Evolutionary conservation across 768 basidiomycete genomes (phyloP), one percentile per base, ranked within the genome.

Genomic region (Cubamyces sp.): DNA sequence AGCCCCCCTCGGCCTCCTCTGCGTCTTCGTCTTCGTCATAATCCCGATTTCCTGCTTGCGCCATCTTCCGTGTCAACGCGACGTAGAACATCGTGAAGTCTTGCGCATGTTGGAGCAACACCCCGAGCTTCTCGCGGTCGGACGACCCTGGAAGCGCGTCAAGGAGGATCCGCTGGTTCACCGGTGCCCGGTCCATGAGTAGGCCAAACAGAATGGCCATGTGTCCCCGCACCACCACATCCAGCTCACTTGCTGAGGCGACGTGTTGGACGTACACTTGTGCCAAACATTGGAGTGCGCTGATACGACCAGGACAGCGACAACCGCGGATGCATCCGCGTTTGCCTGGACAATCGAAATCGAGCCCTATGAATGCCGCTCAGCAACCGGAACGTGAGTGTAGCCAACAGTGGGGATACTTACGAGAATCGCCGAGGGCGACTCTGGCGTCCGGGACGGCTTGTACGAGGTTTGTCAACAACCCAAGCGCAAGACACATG

Each of bases 381-480:
- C 34, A 66, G 47, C 21, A 54, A 50, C 39, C 30, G 25, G 23
- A 42, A 30, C 34, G 12, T 21, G 65, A 37, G 52, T n/a, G 47
- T 48, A 45, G 6, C 51, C 39, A 54, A 25, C 18, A 28, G 19
- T 23, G 41, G 39, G n/a, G n/a, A 39, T 1, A 73, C 86, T 64
- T 70, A 90, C 90, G 75, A 41, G 77, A 81, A 14, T 78, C 76
- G 43, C 81, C 78, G 9, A 85, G 71, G 2, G 76, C 66, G 40
- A 78, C 71, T 46, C 83, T 84, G 11, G 81, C 79, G n/a, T 73
- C 76, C 0, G 80, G 78, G n/a, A 80, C 75, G 5, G 76, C 76
- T 68, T 92, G 88, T 0, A 91, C 84, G 45, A 93, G 76, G 71
- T 92, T 93, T 54, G 90, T 91, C 42, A 93, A 75, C 11, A 93